These are phyloP conservation scores for Edaphochlamys debaryana DNA, from an alignment of 139 green algal species.

Conservation along the genomic window DNA sequence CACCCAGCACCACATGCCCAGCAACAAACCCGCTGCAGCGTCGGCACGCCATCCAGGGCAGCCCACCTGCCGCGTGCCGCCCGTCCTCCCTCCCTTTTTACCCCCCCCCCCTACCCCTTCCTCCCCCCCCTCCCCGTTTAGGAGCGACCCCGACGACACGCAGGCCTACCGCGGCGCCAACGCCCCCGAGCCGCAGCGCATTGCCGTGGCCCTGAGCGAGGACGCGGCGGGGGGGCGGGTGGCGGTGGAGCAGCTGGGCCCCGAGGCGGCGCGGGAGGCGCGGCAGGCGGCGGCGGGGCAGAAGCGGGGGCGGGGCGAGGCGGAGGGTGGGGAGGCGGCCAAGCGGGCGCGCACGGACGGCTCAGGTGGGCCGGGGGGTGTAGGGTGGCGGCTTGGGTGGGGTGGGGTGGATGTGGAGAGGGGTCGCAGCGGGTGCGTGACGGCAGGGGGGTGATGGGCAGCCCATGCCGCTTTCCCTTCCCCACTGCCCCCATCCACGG, in stretches of 20 bases:
- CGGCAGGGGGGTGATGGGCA: too few species aligned
- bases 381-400: too few species aligned
- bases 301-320: constrained; percentile 4
- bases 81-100: too few species aligned
- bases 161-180: constrained; percentile 59
- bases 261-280: constrained; percentile 20
- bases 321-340: background rate
- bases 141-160: constrained; percentile 62
- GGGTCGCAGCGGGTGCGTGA: background rate
- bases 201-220: constrained; percentile 33
- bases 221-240: constrained; percentile 64
- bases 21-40: too few species aligned
- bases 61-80: too few species aligned
- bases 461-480: too few species aligned
- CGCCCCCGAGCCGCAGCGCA: constrained; percentile 15
- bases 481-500: too few species aligned
- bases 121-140: constrained; percentile 25
- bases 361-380: too few species aligned
- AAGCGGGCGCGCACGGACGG: background rate
- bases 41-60: too few species aligned
- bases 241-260: constrained; percentile 8
- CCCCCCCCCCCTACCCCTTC: too few species aligned
- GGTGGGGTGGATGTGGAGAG: background rate
- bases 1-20: too few species aligned
- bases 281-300: background rate